A percentile compares a stretch with the other conserved stretches of the same genome.
These are phyloP conservation scores for Pholiota microspora DNA, from an alignment of 768 basidiomycete species.

Conservation along the genomic window DNA sequence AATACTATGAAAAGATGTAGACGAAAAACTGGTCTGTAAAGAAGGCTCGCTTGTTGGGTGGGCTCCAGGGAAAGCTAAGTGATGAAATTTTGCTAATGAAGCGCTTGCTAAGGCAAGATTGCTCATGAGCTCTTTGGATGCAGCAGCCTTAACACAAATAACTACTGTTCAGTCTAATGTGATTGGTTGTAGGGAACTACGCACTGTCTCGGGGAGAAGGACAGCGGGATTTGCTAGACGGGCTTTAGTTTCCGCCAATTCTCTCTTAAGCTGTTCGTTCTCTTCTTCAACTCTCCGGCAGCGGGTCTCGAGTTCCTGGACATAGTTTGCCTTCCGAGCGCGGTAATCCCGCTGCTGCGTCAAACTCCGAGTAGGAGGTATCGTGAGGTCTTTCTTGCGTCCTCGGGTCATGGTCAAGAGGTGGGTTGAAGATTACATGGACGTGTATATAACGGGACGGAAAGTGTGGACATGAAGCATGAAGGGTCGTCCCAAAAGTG, in stretches of 20 bases:
- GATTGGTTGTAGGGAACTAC: conserved; percentile 15
- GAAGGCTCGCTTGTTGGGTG: conserved; percentile 11
- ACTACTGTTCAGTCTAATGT: too few species aligned
- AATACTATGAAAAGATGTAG: not conserved
- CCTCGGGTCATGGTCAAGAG: conserved; percentile 52
- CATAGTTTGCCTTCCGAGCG: conserved; percentile 55
- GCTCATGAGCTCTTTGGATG: conserved; percentile 51
- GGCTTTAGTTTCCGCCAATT: conserved; percentile 43
- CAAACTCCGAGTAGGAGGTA: conserved; percentile 56
- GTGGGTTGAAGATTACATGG: conserved; percentile 12
- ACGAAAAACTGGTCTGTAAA: not conserved
- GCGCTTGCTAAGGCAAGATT: conserved; percentile 42
- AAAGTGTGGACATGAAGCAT: conserved; percentile 11
- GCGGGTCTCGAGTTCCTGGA: conserved; percentile 55
- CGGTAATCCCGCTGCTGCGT: conserved; percentile 66
- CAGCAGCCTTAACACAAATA: too few species aligned
- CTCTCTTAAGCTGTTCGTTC: conserved; percentile 45
- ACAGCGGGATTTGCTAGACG: conserved; percentile 30
- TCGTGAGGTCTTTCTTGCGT: conserved; percentile 62
- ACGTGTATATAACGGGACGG: conserved; percentile 13
- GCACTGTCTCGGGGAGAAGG: conserved; percentile 30
- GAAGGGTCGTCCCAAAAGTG: conserved; percentile 8
- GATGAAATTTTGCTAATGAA: conserved; percentile 55
- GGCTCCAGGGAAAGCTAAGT: conserved; percentile 35
- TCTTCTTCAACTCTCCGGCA: conserved; percentile 54